Evolutionary conservation across 169 alveolate species (phyloP), one percentile per base, ranked within the genome.

Genomic region (Cryptosporidium ubiquitum): DNA sequence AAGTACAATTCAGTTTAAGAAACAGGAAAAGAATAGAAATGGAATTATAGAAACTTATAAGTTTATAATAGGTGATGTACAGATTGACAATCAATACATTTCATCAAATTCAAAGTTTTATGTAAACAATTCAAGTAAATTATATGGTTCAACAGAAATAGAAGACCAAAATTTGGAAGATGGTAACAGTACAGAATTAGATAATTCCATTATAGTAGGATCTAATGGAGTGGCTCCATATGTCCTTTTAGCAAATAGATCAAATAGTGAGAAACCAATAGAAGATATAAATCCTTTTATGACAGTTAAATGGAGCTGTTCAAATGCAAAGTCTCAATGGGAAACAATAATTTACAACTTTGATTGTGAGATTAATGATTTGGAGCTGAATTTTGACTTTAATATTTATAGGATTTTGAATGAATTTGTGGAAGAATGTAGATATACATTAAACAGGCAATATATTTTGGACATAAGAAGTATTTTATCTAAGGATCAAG

Each of bases 381-480:
- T 85, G 37, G 92, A 85, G 14, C 51, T 85, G 26, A 84, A 85
- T 42, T 68, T 85, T 51, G 92, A 85, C n/a, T 68, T 84, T 71
- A 69, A 71, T 60, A 85, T 85, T 3, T 73, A 68, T 44, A 79
- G 58, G 35, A 79, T 79, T 37, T 23, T 79, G 16, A 61, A 58
- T 16, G 89, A 79, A 16, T 79, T 79, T 37, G 4, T 79, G 23
- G 79, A 79, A 12, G 89, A 79, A 23, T 79, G 89, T n/a, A 79
- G 52, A 42, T 31, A 44, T 9, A 7, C 26, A 4, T 66, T 31
- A 9, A 58, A 58, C 33, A 40, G 52, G n/a, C 68, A 51, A 33
- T 73, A 73, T 35, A 37, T 73, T 12, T 55, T 73, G 6, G 69
- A 73, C 33, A 23, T 73, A 12, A 37, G 20, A 5, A 64, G 69